A percentile compares a stretch with the other conserved stretches of the same genome.
phyloP scores from a whole-genome alignment of 2,329 filamentous ascomycete species.

The Phialophora tarda region DNA sequence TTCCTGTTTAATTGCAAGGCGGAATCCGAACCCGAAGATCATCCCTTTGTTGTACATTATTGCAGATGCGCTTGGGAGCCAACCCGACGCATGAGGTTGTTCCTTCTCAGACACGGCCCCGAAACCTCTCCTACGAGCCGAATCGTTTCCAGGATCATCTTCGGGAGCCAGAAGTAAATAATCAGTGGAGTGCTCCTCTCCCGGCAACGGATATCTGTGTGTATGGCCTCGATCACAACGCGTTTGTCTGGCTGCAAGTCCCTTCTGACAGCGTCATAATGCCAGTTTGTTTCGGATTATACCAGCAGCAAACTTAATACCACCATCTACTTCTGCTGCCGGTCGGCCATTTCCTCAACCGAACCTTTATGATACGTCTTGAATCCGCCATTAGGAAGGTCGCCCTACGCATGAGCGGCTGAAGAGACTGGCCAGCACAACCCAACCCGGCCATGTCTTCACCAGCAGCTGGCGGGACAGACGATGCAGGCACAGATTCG shows the following conservation, averaged over 20 bases:
- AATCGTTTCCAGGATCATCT: background rate
- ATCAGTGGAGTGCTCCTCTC: conserved; percentile 9
- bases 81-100: background rate
- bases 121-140: background rate
- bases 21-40: conserved; percentile 9
- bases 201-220: conserved; percentile 3
- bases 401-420: conserved; percentile 2
- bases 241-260: background rate
- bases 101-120: conserved; percentile 9
- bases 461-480: conserved; percentile 1
- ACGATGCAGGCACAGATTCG: conserved; percentile 28
- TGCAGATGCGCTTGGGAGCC: conserved; percentile 2
- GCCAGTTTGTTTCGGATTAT: conserved; percentile 15
- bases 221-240: conserved; percentile 9
- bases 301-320: conserved; percentile 16
- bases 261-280: conserved; percentile 13
- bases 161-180: background rate
- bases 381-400: background rate
- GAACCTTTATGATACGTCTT: conserved; percentile 4
- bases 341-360: conserved; percentile 3
- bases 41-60: conserved; percentile 21
- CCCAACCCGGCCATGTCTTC: conserved; percentile 22
- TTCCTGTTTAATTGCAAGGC: conserved; percentile 15
- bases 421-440: conserved; percentile 13
- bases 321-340: conserved; percentile 21